Evolutionary conservation across 177 flowering plant species (phyloP).

Genomic region (Vitis hybrid): DNA sequence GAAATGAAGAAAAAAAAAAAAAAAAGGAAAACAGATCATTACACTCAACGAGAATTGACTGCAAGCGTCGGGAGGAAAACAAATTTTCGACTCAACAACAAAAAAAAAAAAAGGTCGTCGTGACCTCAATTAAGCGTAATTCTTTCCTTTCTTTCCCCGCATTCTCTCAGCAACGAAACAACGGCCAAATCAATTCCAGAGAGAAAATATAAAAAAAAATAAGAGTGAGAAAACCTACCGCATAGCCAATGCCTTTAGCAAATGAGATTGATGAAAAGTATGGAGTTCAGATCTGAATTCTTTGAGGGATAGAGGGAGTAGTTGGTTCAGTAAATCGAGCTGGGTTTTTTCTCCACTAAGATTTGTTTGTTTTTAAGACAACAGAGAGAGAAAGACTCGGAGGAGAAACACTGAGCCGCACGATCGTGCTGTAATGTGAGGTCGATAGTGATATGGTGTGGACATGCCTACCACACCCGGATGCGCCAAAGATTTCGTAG

Average conservation of each 20-base stretch:
- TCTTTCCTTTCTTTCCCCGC: background rate
- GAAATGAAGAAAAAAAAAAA: background rate
- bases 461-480: background rate
- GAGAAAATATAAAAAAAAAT: background rate
- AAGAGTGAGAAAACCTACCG: background rate
- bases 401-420: background rate
- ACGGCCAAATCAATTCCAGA: background rate
- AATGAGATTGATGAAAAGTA: background rate
- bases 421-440: background rate
- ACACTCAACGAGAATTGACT: background rate
- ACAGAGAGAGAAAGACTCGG: background rate
- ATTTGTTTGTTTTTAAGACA: background rate
- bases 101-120: background rate
- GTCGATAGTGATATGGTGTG: background rate
- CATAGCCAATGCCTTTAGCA: background rate
- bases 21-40: too few species aligned
- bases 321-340: background rate
- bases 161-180: slow-evolving; percentile 7
- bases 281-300: slow-evolving; percentile 23
- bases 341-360: background rate
- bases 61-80: too few species aligned
- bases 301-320: background rate
- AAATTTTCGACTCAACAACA: too few species aligned
- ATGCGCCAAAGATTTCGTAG: background rate
- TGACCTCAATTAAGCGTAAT: background rate